These are phyloP conservation scores for Salix dunnii DNA, from an alignment of 345 rosid genomes.

Conservation along the genomic window DNA sequence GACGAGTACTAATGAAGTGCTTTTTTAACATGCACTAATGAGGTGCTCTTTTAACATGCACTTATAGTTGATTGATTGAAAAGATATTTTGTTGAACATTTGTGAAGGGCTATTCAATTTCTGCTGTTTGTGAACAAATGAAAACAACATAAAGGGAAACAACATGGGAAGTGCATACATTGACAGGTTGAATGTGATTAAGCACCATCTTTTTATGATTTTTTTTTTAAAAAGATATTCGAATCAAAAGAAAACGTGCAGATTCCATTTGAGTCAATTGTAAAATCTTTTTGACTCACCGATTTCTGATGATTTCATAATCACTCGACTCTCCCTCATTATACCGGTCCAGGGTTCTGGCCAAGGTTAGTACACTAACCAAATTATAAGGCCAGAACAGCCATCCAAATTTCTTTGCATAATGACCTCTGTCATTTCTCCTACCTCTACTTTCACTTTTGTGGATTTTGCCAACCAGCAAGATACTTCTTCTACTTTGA, in stretches of 20 bases:
- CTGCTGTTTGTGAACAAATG: conserved; percentile 5
- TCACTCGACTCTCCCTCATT: background rate
- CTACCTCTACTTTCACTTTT: background rate
- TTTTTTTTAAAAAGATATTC: background rate
- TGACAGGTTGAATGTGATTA: conserved; percentile 7
- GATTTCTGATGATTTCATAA: background rate
- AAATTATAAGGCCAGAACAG: background rate
- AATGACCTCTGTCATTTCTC: background rate
- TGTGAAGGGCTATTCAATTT: background rate
- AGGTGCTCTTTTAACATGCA: conserved; percentile 3
- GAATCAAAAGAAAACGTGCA: background rate
- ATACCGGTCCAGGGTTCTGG: background rate
- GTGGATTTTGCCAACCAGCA: background rate
- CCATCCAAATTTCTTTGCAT: background rate
- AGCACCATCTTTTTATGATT: background rate
- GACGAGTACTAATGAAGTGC: no score
- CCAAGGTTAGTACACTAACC: background rate
- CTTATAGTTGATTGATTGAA: background rate
- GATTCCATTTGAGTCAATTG: background rate
- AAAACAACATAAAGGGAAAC: conserved; percentile 2
- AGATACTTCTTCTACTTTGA: background rate
- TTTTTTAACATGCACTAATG: background rate
- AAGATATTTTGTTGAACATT: conserved; percentile 3
- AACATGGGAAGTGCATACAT: background rate
- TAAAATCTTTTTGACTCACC: background rate